These are phyloP conservation scores for Plasmodium malariae DNA, from an alignment of 169 alveolate species.

Conservation along the genomic window DNA sequence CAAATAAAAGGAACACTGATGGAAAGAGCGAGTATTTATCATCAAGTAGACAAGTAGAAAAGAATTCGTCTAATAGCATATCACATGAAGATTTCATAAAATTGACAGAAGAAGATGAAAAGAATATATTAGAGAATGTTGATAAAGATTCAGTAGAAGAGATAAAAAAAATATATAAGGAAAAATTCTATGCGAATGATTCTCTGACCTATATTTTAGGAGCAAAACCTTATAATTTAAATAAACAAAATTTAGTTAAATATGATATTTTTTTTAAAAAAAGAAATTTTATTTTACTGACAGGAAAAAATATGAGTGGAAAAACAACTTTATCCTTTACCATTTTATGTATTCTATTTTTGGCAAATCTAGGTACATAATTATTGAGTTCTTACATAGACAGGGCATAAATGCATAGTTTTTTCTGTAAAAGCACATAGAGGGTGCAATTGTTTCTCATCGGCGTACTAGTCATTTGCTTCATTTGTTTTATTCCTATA, in stretches of 20 bases:
- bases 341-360: conserved; percentile 58
- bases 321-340: conserved; percentile 74
- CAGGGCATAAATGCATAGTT: too few relatives aligned
- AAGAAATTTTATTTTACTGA: conserved; percentile 60
- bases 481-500: too few relatives aligned
- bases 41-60: not conserved
- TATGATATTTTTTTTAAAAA: conserved; percentile 73
- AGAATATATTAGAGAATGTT: conserved; percentile 18
- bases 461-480: too few relatives aligned
- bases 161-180: conserved; percentile 58
- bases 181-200: conserved; percentile 65
- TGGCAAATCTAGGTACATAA: conserved; percentile 68
- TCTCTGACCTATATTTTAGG: conserved; percentile 56
- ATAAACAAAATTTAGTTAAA: conserved; percentile 52
- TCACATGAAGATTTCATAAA: not conserved
- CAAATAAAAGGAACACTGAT: not conserved
- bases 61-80: not conserved
- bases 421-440: too few relatives aligned
- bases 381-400: too few relatives aligned
- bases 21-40: not conserved
- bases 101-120: conserved; percentile 39
- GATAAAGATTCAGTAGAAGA: conserved; percentile 59
- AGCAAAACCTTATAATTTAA: conserved; percentile 69
- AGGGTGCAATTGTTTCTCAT: too few relatives aligned
- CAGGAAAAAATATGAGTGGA: conserved; percentile 77